Evolutionary conservation across 192 early-diverging fungal species (phyloP).

Genomic region (Entophlyctis luteolus): DNA sequence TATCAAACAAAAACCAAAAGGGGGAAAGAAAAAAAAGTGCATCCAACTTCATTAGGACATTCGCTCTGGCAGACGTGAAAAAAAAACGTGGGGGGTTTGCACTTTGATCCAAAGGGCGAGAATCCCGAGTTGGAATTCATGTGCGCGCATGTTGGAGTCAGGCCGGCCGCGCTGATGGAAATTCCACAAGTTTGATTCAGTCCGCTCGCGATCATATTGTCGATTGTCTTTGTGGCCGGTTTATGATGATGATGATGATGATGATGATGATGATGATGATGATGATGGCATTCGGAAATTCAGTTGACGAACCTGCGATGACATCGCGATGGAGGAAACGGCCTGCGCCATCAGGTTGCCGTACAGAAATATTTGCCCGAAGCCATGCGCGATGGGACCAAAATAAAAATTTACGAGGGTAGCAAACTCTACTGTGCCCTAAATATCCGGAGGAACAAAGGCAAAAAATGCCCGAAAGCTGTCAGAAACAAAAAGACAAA

Average conservation of each 20-base stretch:
- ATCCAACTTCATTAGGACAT: too few relatives aligned
- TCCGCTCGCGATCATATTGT: constrained; percentile 47
- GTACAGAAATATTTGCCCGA: constrained; percentile 18
- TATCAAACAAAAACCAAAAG: not conserved
- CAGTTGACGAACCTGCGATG: constrained; percentile 38
- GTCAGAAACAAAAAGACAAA: not conserved
- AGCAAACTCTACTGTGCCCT: constrained; percentile 56
- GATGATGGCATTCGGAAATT: not conserved
- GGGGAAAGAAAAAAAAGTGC: not conserved
- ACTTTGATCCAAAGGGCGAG: constrained; percentile 45
- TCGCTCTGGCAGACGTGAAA: too few relatives aligned
- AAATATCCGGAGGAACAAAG: not conserved
- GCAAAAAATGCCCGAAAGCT: too few relatives aligned
- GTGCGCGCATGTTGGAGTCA: constrained; percentile 30
- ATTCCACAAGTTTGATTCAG: constrained; percentile 47
- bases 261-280: not conserved
- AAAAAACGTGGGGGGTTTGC: not conserved
- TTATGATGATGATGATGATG: not conserved
- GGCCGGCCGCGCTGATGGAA: not conserved
- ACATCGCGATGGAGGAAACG: constrained; percentile 47
- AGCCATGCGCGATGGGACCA: constrained; percentile 4
- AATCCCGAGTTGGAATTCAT: constrained; percentile 20
- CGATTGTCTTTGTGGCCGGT: constrained; percentile 38
- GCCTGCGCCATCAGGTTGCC: constrained; percentile 41
- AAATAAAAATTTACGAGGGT: constrained; percentile 58